Evolutionary conservation across 805 yeast species (phyloP).

Genomic region (Diddensiella transvaalensis): DNA sequence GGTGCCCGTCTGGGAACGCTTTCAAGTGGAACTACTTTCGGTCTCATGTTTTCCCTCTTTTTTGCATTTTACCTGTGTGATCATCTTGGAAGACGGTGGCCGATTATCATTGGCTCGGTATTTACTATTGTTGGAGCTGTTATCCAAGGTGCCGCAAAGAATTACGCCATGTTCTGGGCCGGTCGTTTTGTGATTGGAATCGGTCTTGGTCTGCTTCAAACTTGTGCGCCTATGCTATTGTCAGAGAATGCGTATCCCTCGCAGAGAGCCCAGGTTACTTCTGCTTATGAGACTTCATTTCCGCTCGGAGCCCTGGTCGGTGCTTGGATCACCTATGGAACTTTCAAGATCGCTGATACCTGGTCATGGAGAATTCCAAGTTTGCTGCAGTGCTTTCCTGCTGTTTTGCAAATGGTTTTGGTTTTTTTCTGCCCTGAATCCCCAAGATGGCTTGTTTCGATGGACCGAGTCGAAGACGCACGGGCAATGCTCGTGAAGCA

Average conservation of each 20-base stretch:
- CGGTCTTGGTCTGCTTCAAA: constrained; percentile 70
- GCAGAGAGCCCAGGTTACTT: constrained; percentile 59
- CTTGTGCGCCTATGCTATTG: constrained; percentile 76
- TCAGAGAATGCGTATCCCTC: constrained; percentile 66
- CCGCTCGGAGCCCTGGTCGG: constrained; percentile 72
- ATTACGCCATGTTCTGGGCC: constrained; percentile 61
- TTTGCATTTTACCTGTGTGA: constrained; percentile 45
- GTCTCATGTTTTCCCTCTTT: constrained; percentile 1
- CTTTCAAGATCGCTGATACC: constrained; percentile 23
- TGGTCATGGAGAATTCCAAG: constrained; percentile 15
- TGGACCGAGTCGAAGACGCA: constrained; percentile 49
- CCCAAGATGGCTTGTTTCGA: constrained; percentile 43
- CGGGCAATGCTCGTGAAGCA: constrained; percentile 27
- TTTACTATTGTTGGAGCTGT: constrained; percentile 58
- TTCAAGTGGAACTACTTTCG: constrained; percentile 28
- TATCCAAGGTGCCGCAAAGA: constrained; percentile 39
- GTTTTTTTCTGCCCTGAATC: constrained; percentile 42
- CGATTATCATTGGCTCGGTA: constrained; percentile 50
- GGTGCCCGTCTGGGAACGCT: constrained; percentile 22
- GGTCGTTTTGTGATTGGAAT: constrained; percentile 69
- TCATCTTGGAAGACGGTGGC: constrained; percentile 56
- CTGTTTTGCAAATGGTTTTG: constrained; percentile 54
- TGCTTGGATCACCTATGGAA: constrained; percentile 70
- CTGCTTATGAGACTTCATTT: constrained; percentile 62
- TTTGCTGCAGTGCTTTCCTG: constrained; percentile 40